phyloP scores from a whole-genome alignment of 2,329 filamentous ascomycete species.

The Coleophoma eucalyptorum region DNA sequence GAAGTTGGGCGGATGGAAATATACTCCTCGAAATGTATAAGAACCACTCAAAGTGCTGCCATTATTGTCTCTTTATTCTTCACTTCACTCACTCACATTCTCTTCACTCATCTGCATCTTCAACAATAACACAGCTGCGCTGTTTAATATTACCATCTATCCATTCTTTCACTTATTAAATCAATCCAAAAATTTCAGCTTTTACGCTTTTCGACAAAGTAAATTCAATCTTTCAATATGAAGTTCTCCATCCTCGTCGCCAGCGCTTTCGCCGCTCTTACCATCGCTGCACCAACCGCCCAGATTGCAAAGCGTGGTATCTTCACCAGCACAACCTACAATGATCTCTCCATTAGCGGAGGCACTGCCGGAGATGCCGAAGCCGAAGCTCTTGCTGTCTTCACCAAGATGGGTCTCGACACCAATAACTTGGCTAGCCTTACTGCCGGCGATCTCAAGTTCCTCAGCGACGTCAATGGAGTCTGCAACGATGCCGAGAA shows the following conservation, averaged over 20 bases:
- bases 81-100: neutral
- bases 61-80: neutral
- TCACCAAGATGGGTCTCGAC: conserved; percentile 7
- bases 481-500: conserved; percentile 37
- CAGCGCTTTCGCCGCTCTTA: neutral
- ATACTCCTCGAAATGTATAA: neutral
- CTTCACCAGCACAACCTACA: conserved; percentile 1
- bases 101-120: neutral
- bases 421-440: conserved; percentile 8
- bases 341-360: conserved; percentile 42
- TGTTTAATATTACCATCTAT: neutral
- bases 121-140: conserved; percentile 2
- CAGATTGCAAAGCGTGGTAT: neutral
- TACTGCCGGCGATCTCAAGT: conserved; percentile 8
- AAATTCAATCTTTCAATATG: neutral
- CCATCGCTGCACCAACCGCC: neutral
- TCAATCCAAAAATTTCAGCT: neutral
- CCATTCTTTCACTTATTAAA: neutral
- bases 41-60: neutral
- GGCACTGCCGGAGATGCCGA: conserved; percentile 48
- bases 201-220: neutral
- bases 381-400: conserved; percentile 35
- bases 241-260: neutral
- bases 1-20: neutral
- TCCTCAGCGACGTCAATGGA: conserved; percentile 11